Evolutionary conservation across 1,139 yeast genomes (phyloP).

Genomic region (Hansenula lynferdii): DNA sequence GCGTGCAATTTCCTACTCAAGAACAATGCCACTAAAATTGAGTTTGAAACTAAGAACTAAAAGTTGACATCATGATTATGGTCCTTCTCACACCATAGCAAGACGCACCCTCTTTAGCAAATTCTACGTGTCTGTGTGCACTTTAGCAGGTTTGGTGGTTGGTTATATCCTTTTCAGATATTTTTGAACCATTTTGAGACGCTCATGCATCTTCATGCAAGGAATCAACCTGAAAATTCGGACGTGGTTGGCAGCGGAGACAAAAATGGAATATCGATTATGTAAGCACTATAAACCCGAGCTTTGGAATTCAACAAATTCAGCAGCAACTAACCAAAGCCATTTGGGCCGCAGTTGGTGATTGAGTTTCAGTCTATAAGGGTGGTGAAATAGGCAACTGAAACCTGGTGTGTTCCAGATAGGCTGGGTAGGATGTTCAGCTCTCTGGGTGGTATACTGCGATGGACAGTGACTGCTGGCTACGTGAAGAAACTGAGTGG

Average conservation of each 20-base stretch:
- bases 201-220: not conserved
- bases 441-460: not conserved
- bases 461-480: no score
- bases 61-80: not conserved
- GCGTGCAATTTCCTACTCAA: not conserved
- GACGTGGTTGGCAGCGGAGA: not conserved
- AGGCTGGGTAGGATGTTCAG: not conserved
- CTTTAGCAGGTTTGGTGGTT: no score
- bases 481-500: no score
- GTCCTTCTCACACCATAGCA: no score
- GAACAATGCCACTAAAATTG: not conserved
- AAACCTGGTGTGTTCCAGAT: not conserved
- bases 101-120: no score
- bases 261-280: slow-evolving; percentile 1
- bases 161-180: slow-evolving; percentile 1
- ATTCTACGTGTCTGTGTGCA: no score
- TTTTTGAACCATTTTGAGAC: not conserved
- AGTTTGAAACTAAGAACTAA: not conserved
- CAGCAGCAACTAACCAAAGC: no score
- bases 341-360: no score
- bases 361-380: no score
- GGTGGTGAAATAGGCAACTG: not conserved
- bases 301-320: no score
- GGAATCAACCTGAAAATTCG: not conserved
- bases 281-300: not conserved